These are phyloP conservation scores for Diplotaxis tenuifolia DNA, from an alignment of 345 rosid species.

Conservation along the genomic window DNA sequence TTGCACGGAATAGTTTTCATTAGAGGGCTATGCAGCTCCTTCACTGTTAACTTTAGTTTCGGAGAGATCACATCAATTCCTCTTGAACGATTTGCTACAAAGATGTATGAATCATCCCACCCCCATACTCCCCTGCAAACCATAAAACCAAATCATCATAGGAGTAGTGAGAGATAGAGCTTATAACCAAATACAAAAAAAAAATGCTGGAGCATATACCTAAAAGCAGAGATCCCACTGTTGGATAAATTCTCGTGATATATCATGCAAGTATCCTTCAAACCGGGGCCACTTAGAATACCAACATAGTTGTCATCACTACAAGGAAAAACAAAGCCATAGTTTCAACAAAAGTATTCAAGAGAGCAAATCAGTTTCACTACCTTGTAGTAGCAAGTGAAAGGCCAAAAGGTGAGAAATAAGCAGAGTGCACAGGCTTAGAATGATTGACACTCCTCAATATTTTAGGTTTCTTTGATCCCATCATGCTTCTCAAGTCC, in stretches of 20 bases:
- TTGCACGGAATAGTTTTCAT: conserved; percentile 66
- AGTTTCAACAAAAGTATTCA: too few species aligned
- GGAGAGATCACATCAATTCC: conserved; percentile 68
- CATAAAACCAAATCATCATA: neutral
- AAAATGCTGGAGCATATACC: conserved; percentile 43
- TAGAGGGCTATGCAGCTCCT: conserved; percentile 45
- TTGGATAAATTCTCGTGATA: conserved; percentile 60
- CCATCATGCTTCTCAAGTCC: conserved; percentile 57
- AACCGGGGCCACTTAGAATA: conserved; percentile 50
- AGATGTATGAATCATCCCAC: conserved; percentile 80
- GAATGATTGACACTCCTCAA: conserved; percentile 46
- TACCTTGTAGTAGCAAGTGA: conserved; percentile 72
- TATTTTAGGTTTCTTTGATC: conserved; percentile 37
- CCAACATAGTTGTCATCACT: conserved; percentile 64
- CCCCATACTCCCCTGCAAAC: conserved; percentile 77
- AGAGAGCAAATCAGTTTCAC: too few species aligned
- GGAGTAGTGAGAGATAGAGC: neutral
- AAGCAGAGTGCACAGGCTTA: conserved; percentile 71
- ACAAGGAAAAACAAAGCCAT: conserved; percentile 25
- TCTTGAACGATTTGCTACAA: conserved; percentile 55
- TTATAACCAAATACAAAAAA: neutral
- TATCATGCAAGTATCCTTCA: conserved; percentile 45
- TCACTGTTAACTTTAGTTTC: conserved; percentile 31
- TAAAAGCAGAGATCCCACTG: conserved; percentile 71
- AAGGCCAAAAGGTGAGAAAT: conserved; percentile 52